phyloP scores from a whole-genome alignment of 805 yeast genomes.

The Barnettozyma pratensis region DNA sequence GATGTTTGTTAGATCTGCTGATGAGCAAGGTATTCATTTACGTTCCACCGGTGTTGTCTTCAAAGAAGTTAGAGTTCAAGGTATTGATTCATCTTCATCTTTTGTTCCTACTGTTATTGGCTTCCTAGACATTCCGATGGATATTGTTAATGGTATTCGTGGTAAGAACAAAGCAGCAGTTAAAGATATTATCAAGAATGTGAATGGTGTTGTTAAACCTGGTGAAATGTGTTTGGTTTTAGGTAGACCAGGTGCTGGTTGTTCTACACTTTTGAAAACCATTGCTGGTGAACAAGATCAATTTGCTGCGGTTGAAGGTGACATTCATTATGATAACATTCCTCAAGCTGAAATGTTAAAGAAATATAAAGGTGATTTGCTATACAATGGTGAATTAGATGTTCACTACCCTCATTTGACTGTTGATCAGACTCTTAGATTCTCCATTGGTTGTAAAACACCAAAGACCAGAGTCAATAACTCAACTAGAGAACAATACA shows the following conservation, averaged over 20 bases:
- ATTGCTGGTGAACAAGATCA: conserved; percentile 45
- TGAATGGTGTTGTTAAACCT: conserved; percentile 37
- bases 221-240: conserved; percentile 69
- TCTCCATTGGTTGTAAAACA: conserved; percentile 66
- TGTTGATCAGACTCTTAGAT: conserved; percentile 65
- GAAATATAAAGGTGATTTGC: conserved; percentile 48
- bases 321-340: conserved; percentile 57
- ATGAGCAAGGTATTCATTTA: conserved; percentile 41
- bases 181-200: conserved; percentile 25
- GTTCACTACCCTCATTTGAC: conserved; percentile 74
- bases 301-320: conserved; percentile 40
- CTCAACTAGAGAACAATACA: conserved; percentile 42
- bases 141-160: neutral
- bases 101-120: conserved; percentile 12
- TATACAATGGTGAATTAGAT: conserved; percentile 60
- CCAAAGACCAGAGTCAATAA: conserved; percentile 50
- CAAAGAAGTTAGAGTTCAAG: conserved; percentile 8
- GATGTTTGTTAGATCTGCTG: conserved; percentile 27
- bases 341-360: conserved; percentile 54
- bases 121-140: conserved; percentile 4
- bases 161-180: conserved; percentile 2
- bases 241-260: conserved; percentile 79
- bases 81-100: conserved; percentile 9
- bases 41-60: conserved; percentile 37
- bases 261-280: conserved; percentile 63